These are phyloP conservation scores for Plectosphaerella cucumerina DNA, from an alignment of 2,329 filamentous ascomycete species.

Conservation along the genomic window DNA sequence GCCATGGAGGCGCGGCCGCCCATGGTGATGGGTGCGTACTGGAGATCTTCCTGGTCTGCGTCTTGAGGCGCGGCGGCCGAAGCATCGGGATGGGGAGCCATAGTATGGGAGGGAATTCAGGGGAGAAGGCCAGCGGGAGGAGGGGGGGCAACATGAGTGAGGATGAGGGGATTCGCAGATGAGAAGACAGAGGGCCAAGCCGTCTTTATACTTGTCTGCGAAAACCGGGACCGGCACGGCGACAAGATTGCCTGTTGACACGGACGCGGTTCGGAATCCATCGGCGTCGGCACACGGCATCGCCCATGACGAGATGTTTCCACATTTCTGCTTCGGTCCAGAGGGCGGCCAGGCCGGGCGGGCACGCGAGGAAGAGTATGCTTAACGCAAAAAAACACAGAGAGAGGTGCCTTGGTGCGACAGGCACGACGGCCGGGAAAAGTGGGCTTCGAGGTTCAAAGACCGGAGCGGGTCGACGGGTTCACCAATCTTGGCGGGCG, in stretches of 20 bases:
- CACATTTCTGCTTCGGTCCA: background rate
- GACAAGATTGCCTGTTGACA: background rate
- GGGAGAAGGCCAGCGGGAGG: background rate
- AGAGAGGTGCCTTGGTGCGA: background rate
- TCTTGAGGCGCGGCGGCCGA: background rate
- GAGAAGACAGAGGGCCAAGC: background rate
- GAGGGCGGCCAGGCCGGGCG: background rate
- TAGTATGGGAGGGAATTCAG: background rate
- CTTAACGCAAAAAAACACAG: background rate
- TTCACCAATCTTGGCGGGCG: background rate
- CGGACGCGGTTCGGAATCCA: background rate
- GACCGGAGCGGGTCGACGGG: background rate
- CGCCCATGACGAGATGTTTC: background rate
- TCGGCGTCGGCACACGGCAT: background rate
- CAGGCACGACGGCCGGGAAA: background rate
- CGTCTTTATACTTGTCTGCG: background rate
- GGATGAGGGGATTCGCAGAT: background rate
- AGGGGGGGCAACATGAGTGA: background rate
- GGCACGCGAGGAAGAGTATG: background rate
- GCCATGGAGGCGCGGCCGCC: slow-evolving; percentile 19
- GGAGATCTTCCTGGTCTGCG: background rate
- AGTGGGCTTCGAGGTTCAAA: background rate
- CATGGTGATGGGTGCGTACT: slow-evolving; percentile 6
- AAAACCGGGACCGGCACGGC: background rate
- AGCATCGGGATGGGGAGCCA: background rate